Percentiles rank a stretch among this genome's conserved stretches.
Conservation (phyloP, 768 basidiomycete genomes). For the Cystobasidium tubakii region DNA sequence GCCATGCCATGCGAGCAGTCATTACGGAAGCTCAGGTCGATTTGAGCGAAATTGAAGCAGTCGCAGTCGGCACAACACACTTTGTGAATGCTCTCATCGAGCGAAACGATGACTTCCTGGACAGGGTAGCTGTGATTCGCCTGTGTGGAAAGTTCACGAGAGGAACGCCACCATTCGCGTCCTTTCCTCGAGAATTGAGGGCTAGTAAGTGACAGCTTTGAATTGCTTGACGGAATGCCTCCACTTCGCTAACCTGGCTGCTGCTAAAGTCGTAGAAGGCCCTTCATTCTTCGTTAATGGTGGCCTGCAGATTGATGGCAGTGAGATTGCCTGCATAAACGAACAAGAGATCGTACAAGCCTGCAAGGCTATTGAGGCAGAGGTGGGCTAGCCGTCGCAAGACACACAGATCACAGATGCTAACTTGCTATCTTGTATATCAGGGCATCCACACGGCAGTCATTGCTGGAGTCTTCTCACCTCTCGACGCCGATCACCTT, state of each 20-base stretch:
- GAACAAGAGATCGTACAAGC: conserved; percentile 52
- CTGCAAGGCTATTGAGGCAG: conserved; percentile 54
- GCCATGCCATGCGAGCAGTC: conserved; percentile 54
- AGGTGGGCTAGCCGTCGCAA: conserved; percentile 50
- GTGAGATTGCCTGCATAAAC: conserved; percentile 49
- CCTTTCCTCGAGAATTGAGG: conserved; percentile 53
- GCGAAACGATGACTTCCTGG: conserved; percentile 55
- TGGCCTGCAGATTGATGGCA: conserved; percentile 51
- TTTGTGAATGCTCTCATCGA: conserved; percentile 63
- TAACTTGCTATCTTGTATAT: conserved; percentile 11
- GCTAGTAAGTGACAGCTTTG: conserved; percentile 6
- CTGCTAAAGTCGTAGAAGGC: conserved; percentile 46
- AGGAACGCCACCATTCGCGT: conserved; percentile 57
- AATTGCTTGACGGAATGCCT: not conserved
- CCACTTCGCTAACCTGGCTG: not conserved
- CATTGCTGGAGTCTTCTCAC: conserved; percentile 55
- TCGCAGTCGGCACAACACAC: conserved; percentile 63
- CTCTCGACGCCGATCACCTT: conserved; percentile 53
- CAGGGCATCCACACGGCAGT: conserved; percentile 51
- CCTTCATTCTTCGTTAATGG: conserved; percentile 52
- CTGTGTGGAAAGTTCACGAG: conserved; percentile 60
- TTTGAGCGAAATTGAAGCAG: conserved; percentile 53
- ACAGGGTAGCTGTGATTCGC: conserved; percentile 62
- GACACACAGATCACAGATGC: too few relatives aligned
- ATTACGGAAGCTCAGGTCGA: conserved; percentile 51